Evolutionary conservation across 345 rosid genomes (phyloP).

Genomic region (Camelina neglecta): DNA sequence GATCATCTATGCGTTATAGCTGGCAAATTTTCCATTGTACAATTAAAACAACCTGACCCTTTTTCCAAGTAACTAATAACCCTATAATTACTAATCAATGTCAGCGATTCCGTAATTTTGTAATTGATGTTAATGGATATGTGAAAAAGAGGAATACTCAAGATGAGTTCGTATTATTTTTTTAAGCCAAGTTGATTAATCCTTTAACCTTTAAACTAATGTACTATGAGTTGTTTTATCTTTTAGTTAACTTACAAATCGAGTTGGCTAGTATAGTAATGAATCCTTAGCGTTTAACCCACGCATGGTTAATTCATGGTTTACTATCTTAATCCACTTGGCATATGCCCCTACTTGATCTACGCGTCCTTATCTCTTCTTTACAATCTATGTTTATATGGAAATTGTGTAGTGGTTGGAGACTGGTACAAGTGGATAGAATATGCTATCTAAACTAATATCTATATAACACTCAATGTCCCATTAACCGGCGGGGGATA

Average conservation of each 20-base stretch:
- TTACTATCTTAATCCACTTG: slow-evolving; percentile 27
- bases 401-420: neutral
- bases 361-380: neutral
- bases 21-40: too few species aligned
- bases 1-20: too few species aligned
- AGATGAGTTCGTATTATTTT: too few species aligned
- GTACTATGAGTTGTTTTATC: neutral
- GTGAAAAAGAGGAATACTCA: too few species aligned
- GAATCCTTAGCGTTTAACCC: slow-evolving; percentile 10
- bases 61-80: too few species aligned
- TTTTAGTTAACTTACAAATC: neutral
- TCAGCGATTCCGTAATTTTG: too few species aligned
- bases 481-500: slow-evolving; percentile 25
- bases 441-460: neutral
- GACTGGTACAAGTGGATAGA: slow-evolving; percentile 16
- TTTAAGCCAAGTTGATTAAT: too few species aligned
- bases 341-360: neutral
- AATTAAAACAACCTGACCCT: too few species aligned
- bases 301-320: slow-evolving; percentile 26
- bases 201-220: neutral
- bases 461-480: neutral
- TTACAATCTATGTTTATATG: slow-evolving; percentile 8
- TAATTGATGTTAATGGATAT: too few species aligned
- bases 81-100: too few species aligned
- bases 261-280: slow-evolving; percentile 4